These are phyloP conservation scores for Botrytis elliptica DNA, from an alignment of 2,329 filamentous ascomycete genomes.

Conservation along the genomic window DNA sequence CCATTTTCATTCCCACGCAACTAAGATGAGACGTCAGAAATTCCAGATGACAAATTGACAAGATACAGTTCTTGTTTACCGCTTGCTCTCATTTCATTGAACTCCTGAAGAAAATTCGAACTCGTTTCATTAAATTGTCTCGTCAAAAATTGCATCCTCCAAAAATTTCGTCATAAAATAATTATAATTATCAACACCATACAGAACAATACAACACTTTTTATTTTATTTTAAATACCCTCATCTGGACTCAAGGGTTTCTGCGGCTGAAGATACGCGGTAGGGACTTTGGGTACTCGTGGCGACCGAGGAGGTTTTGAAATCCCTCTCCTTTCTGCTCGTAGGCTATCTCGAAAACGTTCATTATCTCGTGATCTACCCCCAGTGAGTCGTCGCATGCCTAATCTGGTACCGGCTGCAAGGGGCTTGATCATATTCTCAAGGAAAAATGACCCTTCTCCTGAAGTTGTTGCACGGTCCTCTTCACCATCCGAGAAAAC, in stretches of 20 bases:
- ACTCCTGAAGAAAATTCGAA: not conserved
- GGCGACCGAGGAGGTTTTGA: conserved; percentile 37
- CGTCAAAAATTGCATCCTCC: not conserved
- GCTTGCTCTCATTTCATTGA: not conserved
- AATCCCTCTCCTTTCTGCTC: conserved; percentile 35
- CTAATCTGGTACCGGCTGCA: conserved; percentile 55
- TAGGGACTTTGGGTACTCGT: conserved; percentile 39
- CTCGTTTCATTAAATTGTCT: not conserved
- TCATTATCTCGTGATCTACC: conserved; percentile 43
- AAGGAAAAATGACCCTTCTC: conserved; percentile 50
- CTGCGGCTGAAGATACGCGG: conserved; percentile 33
- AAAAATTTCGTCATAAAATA: not conserved
- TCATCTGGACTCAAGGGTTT: conserved; percentile 26
- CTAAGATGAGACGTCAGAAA: not conserved
- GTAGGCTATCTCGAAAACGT: conserved; percentile 35
- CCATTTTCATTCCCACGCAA: not conserved
- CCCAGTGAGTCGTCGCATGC: conserved; percentile 62
- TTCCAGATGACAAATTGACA: not conserved
- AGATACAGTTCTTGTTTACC: not conserved
- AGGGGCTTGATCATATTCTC: conserved; percentile 62
- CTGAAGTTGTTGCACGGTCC: conserved; percentile 39
- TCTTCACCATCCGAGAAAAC: conserved; percentile 78
- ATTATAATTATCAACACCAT: not conserved
- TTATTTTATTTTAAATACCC: not conserved
- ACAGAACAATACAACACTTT: not conserved